Evolutionary conservation across 75 land plant genomes (phyloP).

Genomic region (Pinus albicaulis): DNA sequence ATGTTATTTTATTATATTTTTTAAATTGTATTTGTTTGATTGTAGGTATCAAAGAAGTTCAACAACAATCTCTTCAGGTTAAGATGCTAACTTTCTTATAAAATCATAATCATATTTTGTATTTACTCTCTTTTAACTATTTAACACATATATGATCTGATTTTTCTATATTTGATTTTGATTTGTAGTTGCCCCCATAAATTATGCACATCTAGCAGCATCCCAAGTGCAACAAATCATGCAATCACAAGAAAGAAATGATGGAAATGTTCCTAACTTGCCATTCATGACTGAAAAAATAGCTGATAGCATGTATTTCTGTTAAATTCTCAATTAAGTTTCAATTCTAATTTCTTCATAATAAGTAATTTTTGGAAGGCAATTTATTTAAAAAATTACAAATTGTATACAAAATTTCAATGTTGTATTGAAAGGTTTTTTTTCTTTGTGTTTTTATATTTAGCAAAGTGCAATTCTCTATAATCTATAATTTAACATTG

Average conservation of each 20-base stretch:
- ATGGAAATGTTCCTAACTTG: constrained; percentile 30
- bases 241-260: constrained; percentile 15
- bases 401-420: too few relatives aligned
- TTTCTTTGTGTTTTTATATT: too few relatives aligned
- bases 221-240: constrained; percentile 37
- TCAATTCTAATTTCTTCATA: too few relatives aligned
- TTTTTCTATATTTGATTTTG: not conserved
- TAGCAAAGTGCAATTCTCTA: too few relatives aligned
- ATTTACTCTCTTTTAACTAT: too few relatives aligned
- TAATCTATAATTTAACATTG: too few relatives aligned
- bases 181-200: constrained; percentile 70
- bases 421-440: too few relatives aligned
- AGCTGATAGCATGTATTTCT: constrained; percentile 59
- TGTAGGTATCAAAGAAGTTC: constrained; percentile 68
- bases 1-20: not conserved
- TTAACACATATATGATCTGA: not conserved
- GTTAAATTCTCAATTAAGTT: constrained; percentile 31
- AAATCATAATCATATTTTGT: too few relatives aligned
- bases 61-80: constrained; percentile 64
- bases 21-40: not conserved
- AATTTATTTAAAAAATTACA: too few relatives aligned
- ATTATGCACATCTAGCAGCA: constrained; percentile 89
- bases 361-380: too few relatives aligned
- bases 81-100: not conserved
- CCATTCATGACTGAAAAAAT: constrained; percentile 37